Evolutionary conservation across 805 yeast genomes (phyloP), one percentile per base, ranked within the genome.

Genomic region (Wickerhamomyces bovis): DNA sequence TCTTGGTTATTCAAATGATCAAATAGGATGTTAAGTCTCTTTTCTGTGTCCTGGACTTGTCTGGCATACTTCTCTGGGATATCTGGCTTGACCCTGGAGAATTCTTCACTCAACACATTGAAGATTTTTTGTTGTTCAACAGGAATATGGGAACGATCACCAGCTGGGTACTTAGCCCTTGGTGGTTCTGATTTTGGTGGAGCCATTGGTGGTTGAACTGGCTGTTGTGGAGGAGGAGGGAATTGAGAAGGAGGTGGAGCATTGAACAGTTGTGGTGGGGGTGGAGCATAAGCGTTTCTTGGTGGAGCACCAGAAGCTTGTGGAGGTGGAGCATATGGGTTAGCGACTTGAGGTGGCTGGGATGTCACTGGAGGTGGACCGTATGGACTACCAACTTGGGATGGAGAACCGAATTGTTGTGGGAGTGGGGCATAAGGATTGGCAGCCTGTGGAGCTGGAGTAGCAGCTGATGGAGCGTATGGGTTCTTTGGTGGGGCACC

Each of bases 1-100:
- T 84, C 92, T 46, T 77, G 78, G 55, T 81, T 85, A 62, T 85
- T 84, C 67, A 94, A 76, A 56, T 83, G 89, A 55, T 82, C 89
- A 62, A 76, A 89, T 52, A 94, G 70, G 44, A 88, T 76, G 52
- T 80, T 76, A 47, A 94, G 67, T 64, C 98, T 80, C 70, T 85
- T 84, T 55, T 83, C 92, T 61, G 95, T 81, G 63, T 92, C 98
- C 41, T 67, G 70, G 44, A 85, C 76, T 59, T 89, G 97, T 51
- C 80, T 83, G 23, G 75, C 64, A 58, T 78, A 88, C 61, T 79
- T 81, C 43, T 80, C 85, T 22, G 96, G 96, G 39, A 89, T 77
- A 40, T 73, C 70, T 16, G 95, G 92, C 55, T 81, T 77, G 16
- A 88, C 81, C 26, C 78, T 72, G 23, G 71, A 76, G 55, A 88